Base-by-base conservation (phyloP, 768 basidiomycete species). In the Leccinum boreale region DNA sequence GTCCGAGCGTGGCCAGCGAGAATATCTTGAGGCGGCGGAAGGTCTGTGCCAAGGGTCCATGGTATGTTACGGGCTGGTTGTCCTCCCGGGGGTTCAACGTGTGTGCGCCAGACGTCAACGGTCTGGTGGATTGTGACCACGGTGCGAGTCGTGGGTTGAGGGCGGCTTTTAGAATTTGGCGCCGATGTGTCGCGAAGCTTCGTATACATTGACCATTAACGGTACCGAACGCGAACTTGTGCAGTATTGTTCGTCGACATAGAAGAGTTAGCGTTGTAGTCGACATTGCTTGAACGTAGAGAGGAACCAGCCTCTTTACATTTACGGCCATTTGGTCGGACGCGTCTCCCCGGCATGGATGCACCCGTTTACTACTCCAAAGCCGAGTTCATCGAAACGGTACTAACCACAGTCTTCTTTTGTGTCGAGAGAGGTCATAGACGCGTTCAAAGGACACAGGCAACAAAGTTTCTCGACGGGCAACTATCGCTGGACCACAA, bases 381-480 rank as follows among this genome's bases (percentile, higher is more conserved):
- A 62, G 77, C 84, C 29, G 92, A 94, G 72, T 94, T 87, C 73
- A 94, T 94, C 47, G 92, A 94, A 77, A 94, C 92, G 56, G 92
- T 92, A 71, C 56, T 12, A 44, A 50, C n/a, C 10, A 33, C 31
- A 29, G 35, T 36, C 36, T 50, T 53, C 5, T 52, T 23, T 33
- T 24, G 3, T 12, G 3, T 14, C 21, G 33, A 8, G 50, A 52
- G 15, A 55, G 23, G 23, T 26, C 29, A 52, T 51, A 50, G 55
- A 67, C 57, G 44, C 21, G 28, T 47, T 46, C 31, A 59, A 71
- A 94, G 92, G 94, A 95, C 70, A 95, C 93, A 60, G 93, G 92
- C 47, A 96, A 98, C 79, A 96, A 96, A 73, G 95, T 98, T 46
- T 95, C 92, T 42, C 84, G 93, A 57, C 85, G 90, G 60, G 93